Evolutionary conservation across 2,329 filamentous ascomycete genomes (phyloP).

Genomic region (Fusarium oxysporum): DNA sequence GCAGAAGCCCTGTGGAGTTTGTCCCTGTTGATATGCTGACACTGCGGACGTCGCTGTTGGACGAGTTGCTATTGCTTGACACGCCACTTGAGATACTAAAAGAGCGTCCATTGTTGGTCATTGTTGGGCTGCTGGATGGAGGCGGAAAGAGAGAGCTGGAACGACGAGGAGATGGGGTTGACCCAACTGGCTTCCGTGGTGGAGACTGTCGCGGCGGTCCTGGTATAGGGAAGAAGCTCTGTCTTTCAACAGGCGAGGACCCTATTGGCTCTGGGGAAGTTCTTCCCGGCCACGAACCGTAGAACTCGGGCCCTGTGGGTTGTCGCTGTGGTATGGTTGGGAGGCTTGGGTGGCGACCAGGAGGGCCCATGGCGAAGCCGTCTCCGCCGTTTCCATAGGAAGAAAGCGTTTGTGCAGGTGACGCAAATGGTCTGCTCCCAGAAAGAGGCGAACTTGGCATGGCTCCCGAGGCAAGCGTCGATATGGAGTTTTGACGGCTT

Average conservation of each 20-base stretch:
- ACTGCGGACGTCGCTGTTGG: slow-evolving; percentile 41
- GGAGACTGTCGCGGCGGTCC: slow-evolving; percentile 20
- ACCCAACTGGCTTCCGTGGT: slow-evolving; percentile 33
- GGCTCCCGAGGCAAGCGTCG: slow-evolving; percentile 7
- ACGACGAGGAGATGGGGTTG: slow-evolving; percentile 31
- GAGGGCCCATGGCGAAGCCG: slow-evolving; percentile 4
- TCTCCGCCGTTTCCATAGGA: slow-evolving; percentile 4
- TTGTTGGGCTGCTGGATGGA: slow-evolving; percentile 13
- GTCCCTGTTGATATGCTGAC: slow-evolving; percentile 43
- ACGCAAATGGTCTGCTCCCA: slow-evolving; percentile 2
- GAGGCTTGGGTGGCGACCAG: slow-evolving; percentile 28
- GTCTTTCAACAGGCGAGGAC: slow-evolving; percentile 28
- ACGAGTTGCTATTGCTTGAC: slow-evolving; percentile 45
- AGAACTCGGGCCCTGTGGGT: slow-evolving; percentile 14
- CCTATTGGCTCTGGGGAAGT: slow-evolving; percentile 31
- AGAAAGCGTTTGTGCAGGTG: background rate
- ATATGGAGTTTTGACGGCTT: slow-evolving; percentile 34
- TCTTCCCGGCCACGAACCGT: slow-evolving; percentile 33
- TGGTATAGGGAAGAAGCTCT: slow-evolving; percentile 8
- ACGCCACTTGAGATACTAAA: slow-evolving; percentile 39
- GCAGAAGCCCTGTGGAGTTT: slow-evolving; percentile 46
- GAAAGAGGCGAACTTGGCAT: slow-evolving; percentile 1
- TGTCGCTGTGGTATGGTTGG: slow-evolving; percentile 38
- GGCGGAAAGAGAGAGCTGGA: slow-evolving; percentile 20
- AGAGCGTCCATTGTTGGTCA: slow-evolving; percentile 29